Evolutionary conservation across 2,329 filamentous ascomycete species (phyloP).

Genomic region (Zymoseptoria pseudotritici): DNA sequence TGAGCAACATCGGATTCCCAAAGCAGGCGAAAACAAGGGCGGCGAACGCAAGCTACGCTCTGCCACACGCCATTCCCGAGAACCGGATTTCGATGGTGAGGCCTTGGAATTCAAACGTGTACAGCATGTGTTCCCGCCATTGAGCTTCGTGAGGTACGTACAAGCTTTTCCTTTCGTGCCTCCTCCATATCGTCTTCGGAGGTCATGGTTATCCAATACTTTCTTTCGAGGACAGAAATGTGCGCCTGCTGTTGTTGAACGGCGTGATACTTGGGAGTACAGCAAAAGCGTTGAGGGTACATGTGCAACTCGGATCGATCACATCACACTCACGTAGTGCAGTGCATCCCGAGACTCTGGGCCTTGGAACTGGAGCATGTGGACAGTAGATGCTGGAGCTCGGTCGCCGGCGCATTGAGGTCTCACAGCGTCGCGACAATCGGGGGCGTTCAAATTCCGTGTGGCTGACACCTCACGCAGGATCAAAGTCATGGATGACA

Average conservation of each 20-base stretch:
- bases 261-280: background rate
- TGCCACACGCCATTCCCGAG: constrained; percentile 35
- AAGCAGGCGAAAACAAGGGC: constrained; percentile 47
- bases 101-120: constrained; percentile 39
- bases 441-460: background rate
- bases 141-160: constrained; percentile 44
- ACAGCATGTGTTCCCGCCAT: constrained; percentile 37
- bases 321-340: background rate
- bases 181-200: background rate
- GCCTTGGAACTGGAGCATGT: background rate
- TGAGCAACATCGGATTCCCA: constrained; percentile 35
- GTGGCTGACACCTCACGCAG: constrained; percentile 30
- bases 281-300: constrained; percentile 9
- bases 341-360: background rate
- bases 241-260: background rate
- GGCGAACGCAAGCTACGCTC: constrained; percentile 43
- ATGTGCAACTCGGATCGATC: background rate
- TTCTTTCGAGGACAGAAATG: background rate
- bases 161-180: constrained; percentile 1
- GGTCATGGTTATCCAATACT: background rate
- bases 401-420: background rate
- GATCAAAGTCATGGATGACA: constrained; percentile 80
- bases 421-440: background rate
- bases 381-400: background rate
- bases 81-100: constrained; percentile 41